phyloP scores from a whole-genome alignment of 345 rosid genomes.

The Eucalyptus erythrocorys region DNA sequence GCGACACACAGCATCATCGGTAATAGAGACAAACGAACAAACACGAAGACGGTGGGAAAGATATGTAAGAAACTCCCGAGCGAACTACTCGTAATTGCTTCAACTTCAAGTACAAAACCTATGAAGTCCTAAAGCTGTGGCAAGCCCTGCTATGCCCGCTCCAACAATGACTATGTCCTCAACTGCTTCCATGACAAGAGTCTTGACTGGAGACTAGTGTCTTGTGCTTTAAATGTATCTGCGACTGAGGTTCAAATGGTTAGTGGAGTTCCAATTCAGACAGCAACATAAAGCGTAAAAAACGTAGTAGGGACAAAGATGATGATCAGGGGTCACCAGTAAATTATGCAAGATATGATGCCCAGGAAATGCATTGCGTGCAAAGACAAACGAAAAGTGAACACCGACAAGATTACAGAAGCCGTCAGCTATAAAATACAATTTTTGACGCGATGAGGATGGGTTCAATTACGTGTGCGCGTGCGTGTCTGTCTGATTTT shows the following conservation, averaged over 20 bases:
- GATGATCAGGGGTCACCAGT: not conserved
- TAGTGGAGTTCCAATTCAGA: not conserved
- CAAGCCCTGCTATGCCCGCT: conserved; percentile 59
- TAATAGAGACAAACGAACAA: not conserved
- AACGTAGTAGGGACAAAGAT: not conserved
- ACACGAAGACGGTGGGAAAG: not conserved
- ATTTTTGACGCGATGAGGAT: not conserved
- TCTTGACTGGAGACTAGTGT: not conserved
- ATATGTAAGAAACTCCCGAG: not conserved
- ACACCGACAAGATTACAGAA: not conserved
- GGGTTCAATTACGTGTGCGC: not conserved
- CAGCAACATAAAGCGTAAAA: not conserved
- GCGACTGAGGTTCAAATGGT: not conserved
- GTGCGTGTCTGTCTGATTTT: not conserved
- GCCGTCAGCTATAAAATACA: not conserved
- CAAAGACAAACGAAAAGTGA: not conserved
- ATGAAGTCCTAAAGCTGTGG: conserved; percentile 52
- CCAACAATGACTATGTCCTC: conserved; percentile 23
- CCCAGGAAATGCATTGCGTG: not conserved
- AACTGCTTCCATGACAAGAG: no score
- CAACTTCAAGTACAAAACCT: not conserved
- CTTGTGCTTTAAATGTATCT: not conserved
- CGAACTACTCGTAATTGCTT: not conserved
- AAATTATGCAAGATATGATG: not conserved
- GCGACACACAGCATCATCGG: not conserved